Percentiles rank a stretch among this genome's conserved stretches.
phyloP scores from a whole-genome alignment of 108 stramenopile species.

The Seminavis robusta region DNA sequence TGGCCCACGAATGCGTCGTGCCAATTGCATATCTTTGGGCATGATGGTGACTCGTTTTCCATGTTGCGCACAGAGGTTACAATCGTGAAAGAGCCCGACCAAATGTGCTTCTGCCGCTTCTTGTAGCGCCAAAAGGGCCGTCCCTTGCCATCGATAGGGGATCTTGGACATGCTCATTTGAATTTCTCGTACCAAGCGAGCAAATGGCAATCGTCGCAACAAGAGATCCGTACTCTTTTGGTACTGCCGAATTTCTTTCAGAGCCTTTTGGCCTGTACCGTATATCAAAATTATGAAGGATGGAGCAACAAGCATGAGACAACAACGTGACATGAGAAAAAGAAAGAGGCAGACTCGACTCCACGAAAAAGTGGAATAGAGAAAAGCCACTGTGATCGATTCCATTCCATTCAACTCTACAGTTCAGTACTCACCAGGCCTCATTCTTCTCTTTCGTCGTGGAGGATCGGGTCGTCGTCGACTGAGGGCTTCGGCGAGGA shows the following conservation, averaged over 20 bases:
- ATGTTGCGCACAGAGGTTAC: conserved; percentile 95
- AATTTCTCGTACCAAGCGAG: conserved; percentile 88
- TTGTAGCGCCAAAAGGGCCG: conserved; percentile 94
- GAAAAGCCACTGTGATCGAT: neutral
- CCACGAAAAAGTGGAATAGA: neutral
- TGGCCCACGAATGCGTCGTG: conserved; percentile 84
- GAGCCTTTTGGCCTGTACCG: conserved; percentile 79
- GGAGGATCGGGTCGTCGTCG: conserved; percentile 13
- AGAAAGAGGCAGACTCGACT: neutral
- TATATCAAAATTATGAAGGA: too few species aligned
- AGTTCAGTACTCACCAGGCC: conserved; percentile 42
- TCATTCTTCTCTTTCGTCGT: conserved; percentile 48
- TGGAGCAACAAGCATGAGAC: neutral
- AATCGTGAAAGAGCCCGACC: conserved; percentile 93
- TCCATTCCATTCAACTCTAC: neutral
- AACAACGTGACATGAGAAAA: neutral
- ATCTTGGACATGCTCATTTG: conserved; percentile 50
- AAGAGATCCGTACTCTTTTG: conserved; percentile 91
- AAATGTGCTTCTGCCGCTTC: conserved; percentile 94
- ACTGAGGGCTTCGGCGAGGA: conserved; percentile 5
- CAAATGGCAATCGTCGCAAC: conserved; percentile 94
- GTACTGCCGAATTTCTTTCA: conserved; percentile 92
- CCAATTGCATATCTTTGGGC: conserved; percentile 96
- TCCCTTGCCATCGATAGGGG: conserved; percentile 89
- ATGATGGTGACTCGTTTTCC: conserved; percentile 97